A percentile compares a stretch with the other conserved stretches of the same genome.
Evolutionary conservation across 2,329 filamentous ascomycete species (phyloP).

Genomic region (Stagonosporopsis tanaceti): DNA sequence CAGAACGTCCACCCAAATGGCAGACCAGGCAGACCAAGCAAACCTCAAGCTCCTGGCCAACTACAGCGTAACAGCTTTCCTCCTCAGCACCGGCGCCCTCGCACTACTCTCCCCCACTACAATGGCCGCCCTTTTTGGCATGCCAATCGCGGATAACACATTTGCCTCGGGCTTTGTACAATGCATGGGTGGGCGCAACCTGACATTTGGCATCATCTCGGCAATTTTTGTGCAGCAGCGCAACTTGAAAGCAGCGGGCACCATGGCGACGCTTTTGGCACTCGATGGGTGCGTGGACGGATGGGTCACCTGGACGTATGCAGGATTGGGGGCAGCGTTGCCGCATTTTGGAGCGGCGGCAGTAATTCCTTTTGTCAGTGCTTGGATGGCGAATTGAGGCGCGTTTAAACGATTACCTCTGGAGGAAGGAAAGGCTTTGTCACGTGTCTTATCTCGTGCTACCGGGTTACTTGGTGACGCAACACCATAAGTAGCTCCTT

Average conservation of each 20-base stretch:
- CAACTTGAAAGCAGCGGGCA: constrained; percentile 15
- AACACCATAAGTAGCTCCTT: no score
- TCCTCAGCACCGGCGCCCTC: constrained; percentile 22
- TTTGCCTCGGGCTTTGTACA: constrained; percentile 28
- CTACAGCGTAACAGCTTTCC: constrained; percentile 21
- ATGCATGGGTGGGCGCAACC: constrained; percentile 27
- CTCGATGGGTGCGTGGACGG: constrained; percentile 25
- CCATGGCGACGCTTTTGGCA: constrained; percentile 24
- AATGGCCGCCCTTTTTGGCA: constrained; percentile 22
- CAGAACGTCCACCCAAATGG: background rate
- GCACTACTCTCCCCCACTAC: constrained; percentile 22
- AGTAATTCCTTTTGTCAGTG: constrained; percentile 19
- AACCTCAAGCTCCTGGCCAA: constrained; percentile 24
- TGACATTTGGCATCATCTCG: constrained; percentile 25
- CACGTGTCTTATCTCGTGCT: no score
- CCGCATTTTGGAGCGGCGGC: constrained; percentile 27
- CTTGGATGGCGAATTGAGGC: constrained; percentile 22
- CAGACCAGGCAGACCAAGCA: background rate
- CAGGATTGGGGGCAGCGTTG: constrained; percentile 10
- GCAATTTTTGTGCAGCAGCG: constrained; percentile 15
- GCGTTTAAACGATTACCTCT: no score
- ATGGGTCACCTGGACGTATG: constrained; percentile 22
- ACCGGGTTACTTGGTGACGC: no score
- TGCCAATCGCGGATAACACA: constrained; percentile 22
- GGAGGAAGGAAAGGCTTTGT: no score